Evolutionary conservation across 1,284 basidiomycete genomes (phyloP).

Genomic region (Ceratobasidium sp.): DNA sequence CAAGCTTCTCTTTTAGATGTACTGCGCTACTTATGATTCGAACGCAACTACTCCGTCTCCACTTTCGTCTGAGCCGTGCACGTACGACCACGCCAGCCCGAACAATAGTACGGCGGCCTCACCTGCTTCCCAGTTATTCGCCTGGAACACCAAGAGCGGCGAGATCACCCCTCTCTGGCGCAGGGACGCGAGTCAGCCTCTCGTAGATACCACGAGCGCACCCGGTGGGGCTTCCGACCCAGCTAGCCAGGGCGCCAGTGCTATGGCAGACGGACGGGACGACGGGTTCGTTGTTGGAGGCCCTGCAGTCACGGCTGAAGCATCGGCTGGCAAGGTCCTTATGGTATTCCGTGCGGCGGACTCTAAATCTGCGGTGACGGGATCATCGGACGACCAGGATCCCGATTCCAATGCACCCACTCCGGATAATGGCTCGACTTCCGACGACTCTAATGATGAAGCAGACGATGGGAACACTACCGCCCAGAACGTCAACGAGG

Average conservation of each 20-base stretch:
- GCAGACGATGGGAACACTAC: too few relatives aligned
- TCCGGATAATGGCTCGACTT: too few relatives aligned
- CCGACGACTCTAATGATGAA: too few relatives aligned
- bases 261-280: background rate
- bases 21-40: constrained; percentile 30
- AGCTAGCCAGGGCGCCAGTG: background rate
- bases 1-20: background rate
- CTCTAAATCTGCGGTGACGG: background rate
- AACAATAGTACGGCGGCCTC: background rate
- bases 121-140: constrained; percentile 16
- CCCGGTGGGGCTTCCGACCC: constrained; percentile 18
- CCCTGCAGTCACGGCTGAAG: background rate
- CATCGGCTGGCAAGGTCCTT: background rate
- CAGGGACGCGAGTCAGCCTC: background rate
- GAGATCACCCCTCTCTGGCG: constrained; percentile 27
- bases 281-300: constrained; percentile 23
- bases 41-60: constrained; percentile 7
- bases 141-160: constrained; percentile 31
- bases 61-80: constrained; percentile 22
- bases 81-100: background rate
- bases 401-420: too few relatives aligned
- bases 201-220: constrained; percentile 28
- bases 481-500: too few relatives aligned
- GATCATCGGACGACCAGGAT: too few relatives aligned
- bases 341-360: constrained; percentile 26